A percentile compares a stretch with the other conserved stretches of the same genome.
Evolutionary conservation across 2,329 filamentous ascomycete species (phyloP).

Genomic region (Ceratocystis variospora): DNA sequence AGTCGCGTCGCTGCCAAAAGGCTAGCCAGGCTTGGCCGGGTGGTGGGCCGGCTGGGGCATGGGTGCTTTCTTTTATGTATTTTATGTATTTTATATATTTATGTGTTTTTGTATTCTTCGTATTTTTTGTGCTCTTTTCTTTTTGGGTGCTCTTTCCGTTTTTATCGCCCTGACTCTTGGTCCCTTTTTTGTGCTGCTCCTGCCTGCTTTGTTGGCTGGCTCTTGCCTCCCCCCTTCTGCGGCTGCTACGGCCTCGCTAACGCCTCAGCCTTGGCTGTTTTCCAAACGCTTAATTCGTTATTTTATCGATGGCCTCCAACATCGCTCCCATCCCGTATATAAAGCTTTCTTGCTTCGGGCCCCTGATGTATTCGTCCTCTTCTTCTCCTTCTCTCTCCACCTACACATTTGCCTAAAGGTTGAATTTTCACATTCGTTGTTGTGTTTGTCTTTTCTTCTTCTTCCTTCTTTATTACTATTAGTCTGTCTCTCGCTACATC

Average conservation of each 20-base stretch:
- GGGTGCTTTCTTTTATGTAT: background rate
- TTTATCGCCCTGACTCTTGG: background rate
- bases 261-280: background rate
- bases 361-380: background rate
- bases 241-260: slow-evolving; percentile 6
- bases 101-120: background rate
- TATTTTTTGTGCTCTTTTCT: background rate
- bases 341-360: background rate
- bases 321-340: background rate
- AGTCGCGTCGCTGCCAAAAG: background rate
- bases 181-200: background rate
- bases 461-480: slow-evolving; percentile 9
- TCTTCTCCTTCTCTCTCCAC: slow-evolving; percentile 5
- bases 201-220: background rate
- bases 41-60: background rate
- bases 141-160: background rate
- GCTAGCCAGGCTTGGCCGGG: background rate
- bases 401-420: slow-evolving; percentile 6
- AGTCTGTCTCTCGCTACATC: slow-evolving; percentile 12
- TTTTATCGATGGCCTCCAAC: background rate
- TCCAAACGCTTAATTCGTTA: background rate
- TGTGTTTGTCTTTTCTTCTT: slow-evolving; percentile 6
- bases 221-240: background rate
- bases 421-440: slow-evolving; percentile 7
- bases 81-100: background rate